Base-by-base conservation (phyloP, 805 yeast species). In the Candida golubevii region DNA sequence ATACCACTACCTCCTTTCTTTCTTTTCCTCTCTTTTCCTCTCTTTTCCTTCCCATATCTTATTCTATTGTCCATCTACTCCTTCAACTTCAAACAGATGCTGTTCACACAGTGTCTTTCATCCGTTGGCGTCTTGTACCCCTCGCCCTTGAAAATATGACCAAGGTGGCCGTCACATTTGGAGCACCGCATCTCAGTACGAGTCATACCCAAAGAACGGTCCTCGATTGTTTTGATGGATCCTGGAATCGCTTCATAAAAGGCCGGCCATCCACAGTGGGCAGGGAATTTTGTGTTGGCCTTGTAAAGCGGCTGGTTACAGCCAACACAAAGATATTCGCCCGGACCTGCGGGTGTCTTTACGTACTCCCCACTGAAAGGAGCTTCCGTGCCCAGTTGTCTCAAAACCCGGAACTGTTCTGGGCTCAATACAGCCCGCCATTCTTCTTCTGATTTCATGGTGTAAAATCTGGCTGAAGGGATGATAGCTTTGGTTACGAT, bases 221-320 rank as follows among this genome's bases (percentile, higher is more conserved):
- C 99, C 14, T 69, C 73, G 46, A 75, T 65, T 10, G 83, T 71
- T 15, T 64, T 73, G 33, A 93, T 74, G 6, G 96, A 74, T 0
- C 89, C 90, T 0, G 96, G 95, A 33, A 87, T 69, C 1, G 95
- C 97, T 46, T 88, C 85, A 63, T 83, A 91, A 64, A 93, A 93
- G 0, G 97, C 90, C 1, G 99, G 99, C 99, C 99, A 93, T 2
- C 99, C 99, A 64, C 99, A 93, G 42, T 88, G 88, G 10, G 96
- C 80, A 46, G 84, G 82, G 57, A 93, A 93, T 63, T 93, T 91
- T 4, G 96, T 77, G 29, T 75, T 69, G 27, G 96, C 82, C 48
- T 76, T 75, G 64, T 93, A 93, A 28, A 93, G 67, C 10, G 97
- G 96, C 36, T 77, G 69, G 40, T 73, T 74, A 65, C 99, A 93